Conservation (phyloP, 2,329 filamentous ascomycete species). For the Karstenula rhodostoma region DNA sequence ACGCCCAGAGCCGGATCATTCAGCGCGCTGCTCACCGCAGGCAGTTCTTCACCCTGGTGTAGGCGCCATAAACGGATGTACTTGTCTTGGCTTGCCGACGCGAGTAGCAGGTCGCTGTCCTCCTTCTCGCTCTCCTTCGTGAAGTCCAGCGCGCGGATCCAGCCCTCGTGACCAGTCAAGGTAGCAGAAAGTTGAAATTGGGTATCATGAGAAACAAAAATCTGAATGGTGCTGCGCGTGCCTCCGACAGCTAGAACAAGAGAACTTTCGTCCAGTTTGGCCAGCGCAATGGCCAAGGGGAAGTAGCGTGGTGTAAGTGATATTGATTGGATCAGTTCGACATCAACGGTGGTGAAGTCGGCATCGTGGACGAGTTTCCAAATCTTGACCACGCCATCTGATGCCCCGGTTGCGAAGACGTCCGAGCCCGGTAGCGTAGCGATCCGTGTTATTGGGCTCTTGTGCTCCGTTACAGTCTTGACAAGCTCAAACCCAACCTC, state of each 20-base stretch:
- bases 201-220: conserved; percentile 69
- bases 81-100: conserved; percentile 96
- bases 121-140: conserved; percentile 65
- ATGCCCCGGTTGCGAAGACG: conserved; percentile 67
- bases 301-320: conserved; percentile 80
- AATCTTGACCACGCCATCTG: conserved; percentile 68
- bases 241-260: conserved; percentile 84
- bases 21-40: conserved; percentile 62
- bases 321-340: conserved; percentile 62
- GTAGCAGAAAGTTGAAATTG: conserved; percentile 78
- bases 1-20: conserved; percentile 65
- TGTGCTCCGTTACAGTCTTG: conserved; percentile 69
- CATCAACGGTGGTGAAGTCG: conserved; percentile 33
- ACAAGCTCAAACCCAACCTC: conserved; percentile 50
- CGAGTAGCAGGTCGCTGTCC: conserved; percentile 77
- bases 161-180: conserved; percentile 89
- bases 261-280: conserved; percentile 63
- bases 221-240: conserved; percentile 81
- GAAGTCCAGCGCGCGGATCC: conserved; percentile 88
- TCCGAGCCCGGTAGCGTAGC: conserved; percentile 55
- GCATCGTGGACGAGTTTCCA: conserved; percentile 68
- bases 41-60: conserved; percentile 72
- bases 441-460: conserved; percentile 75
- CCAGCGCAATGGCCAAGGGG: conserved; percentile 78
- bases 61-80: conserved; percentile 95